Percentiles rank a stretch among this genome's conserved stretches.
phyloP scores from a whole-genome alignment of 345 rosid genomes.

The Euclidium syriacum region DNA sequence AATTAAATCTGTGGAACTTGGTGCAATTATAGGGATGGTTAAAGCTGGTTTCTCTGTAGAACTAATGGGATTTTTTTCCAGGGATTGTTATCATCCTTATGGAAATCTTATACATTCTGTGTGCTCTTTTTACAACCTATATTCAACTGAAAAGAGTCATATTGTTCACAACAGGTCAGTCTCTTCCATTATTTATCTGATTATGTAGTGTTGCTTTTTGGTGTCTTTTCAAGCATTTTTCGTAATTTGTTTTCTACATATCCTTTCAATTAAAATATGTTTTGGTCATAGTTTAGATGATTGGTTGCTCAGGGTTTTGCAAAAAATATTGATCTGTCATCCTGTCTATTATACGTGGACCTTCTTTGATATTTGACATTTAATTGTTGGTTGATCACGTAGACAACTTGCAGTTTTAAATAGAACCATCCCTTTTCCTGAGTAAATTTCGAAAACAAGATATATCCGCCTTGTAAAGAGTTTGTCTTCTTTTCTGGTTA shows the following conservation, averaged over 20 bases:
- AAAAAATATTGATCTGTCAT: not conserved
- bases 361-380: not conserved
- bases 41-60: too few relatives aligned
- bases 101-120: too few relatives aligned
- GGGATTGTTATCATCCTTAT: too few relatives aligned
- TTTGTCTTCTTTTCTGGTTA: slow-evolving; percentile 4
- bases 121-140: slow-evolving; percentile 48
- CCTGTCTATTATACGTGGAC: slow-evolving; percentile 10
- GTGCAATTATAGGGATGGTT: too few relatives aligned
- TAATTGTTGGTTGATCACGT: slow-evolving; percentile 2
- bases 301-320: not conserved
- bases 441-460: not conserved
- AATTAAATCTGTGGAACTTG: too few relatives aligned
- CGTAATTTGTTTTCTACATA: not conserved
- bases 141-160: slow-evolving; percentile 56
- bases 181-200: not conserved
- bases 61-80: too few relatives aligned
- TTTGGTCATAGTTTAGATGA: not conserved
- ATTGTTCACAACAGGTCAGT: slow-evolving; percentile 47
- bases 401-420: slow-evolving; percentile 15
- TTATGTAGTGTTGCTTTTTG: not conserved
- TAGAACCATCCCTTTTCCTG: not conserved
- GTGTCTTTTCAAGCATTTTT: not conserved
- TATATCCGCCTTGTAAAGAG: not conserved
- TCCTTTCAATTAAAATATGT: not conserved